A percentile compares a stretch with the other conserved stretches of the same genome.
Conservation (phyloP, 2,329 filamentous ascomycete genomes). For the Sclerotinia minor region DNA sequence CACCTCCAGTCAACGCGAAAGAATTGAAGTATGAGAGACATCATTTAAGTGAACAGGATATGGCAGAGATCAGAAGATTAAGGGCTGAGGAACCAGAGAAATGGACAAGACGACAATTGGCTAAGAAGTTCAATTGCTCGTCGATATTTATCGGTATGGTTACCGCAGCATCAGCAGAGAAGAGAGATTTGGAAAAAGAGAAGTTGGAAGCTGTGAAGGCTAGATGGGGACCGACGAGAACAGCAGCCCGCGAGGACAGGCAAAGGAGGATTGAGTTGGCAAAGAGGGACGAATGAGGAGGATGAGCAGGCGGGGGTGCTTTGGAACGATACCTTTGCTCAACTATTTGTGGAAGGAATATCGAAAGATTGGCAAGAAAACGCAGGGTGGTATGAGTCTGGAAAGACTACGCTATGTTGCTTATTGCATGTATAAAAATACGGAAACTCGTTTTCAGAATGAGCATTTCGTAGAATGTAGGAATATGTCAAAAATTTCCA, state of each 20-base stretch:
- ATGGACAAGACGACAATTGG: constrained; percentile 57
- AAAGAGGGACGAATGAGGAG: constrained; percentile 35
- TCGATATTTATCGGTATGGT: constrained; percentile 60
- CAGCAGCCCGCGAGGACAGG: constrained; percentile 56
- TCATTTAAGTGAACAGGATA: constrained; percentile 56
- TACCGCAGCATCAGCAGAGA: constrained; percentile 49
- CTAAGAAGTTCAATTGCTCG: constrained; percentile 57
- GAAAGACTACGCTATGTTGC: constrained; percentile 4
- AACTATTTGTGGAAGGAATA: not conserved
- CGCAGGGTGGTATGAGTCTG: not conserved
- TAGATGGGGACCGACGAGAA: constrained; percentile 59
- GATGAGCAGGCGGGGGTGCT: not conserved
- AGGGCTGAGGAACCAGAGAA: constrained; percentile 53
- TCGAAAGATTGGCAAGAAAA: constrained; percentile 7
- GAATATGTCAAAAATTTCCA: not conserved
- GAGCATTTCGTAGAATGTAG: constrained; percentile 7
- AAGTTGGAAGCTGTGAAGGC: constrained; percentile 52
- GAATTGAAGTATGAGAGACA: constrained; percentile 41
- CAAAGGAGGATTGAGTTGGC: constrained; percentile 49
- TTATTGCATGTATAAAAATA: constrained; percentile 17
- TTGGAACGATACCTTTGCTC: not conserved
- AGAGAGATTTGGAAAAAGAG: constrained; percentile 49
- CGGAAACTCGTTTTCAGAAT: constrained; percentile 9
- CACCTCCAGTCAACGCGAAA: constrained; percentile 34
- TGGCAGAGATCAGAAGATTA: constrained; percentile 60